Conservation (phyloP, 106 monocot genomes). For the Dendrobium huoshanense region DNA sequence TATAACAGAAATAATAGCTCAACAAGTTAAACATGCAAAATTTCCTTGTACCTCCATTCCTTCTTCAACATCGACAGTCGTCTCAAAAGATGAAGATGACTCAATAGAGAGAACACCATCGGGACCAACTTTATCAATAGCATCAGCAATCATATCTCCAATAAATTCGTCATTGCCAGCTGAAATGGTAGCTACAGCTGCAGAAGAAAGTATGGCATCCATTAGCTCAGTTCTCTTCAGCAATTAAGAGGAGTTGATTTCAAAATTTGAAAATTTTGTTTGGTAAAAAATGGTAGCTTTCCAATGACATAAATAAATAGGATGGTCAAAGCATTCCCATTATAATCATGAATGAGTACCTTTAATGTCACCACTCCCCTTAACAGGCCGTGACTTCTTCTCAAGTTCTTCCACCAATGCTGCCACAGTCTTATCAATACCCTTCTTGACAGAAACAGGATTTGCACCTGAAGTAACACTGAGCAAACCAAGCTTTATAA, state of each 20-base stretch:
- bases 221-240: not conserved
- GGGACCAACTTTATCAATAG: slow-evolving; percentile 79
- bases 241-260: not conserved
- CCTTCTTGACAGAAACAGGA: slow-evolving; percentile 74
- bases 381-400: slow-evolving; percentile 50
- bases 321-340: not conserved
- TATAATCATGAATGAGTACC: slow-evolving; percentile 19
- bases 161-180: slow-evolving; percentile 75
- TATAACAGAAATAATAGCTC: not conserved
- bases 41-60: slow-evolving; percentile 49
- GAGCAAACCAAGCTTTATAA: slow-evolving; percentile 62
- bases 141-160: slow-evolving; percentile 83
- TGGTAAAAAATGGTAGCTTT: not conserved
- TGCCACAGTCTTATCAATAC: slow-evolving; percentile 66
- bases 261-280: not conserved
- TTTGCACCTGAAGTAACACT: slow-evolving; percentile 79
- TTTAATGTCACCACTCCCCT: slow-evolving; percentile 69
- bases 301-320: not conserved
- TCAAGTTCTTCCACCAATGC: slow-evolving; percentile 61
- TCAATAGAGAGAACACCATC: slow-evolving; percentile 84
- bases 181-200: slow-evolving; percentile 70
- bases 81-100: slow-evolving; percentile 77
- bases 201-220: slow-evolving; percentile 9
- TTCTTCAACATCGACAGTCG: slow-evolving; percentile 65
- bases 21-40: not conserved